Conservation (phyloP, 148 eudicot genomes). For the Cornus florida region DNA sequence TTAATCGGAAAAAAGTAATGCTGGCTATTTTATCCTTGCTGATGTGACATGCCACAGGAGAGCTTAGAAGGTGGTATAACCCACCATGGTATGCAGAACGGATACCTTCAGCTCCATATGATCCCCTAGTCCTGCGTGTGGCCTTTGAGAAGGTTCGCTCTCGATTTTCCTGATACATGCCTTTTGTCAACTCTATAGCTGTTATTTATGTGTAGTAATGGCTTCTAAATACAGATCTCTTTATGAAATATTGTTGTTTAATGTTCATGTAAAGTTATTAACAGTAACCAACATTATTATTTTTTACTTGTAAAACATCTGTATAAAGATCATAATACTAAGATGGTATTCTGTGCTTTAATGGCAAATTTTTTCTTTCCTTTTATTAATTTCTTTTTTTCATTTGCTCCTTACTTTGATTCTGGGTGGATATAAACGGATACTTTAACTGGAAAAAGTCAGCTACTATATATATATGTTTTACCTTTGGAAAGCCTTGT, state of each 20-base stretch:
- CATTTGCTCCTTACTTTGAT: not conserved
- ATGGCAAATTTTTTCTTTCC: not conserved
- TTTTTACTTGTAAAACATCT: no score
- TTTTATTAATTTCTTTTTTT: no score
- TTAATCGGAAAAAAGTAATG: no score
- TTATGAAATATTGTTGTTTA: not conserved
- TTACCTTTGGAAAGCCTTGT: not conserved
- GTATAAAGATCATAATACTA: no score
- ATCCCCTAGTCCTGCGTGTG: constrained; percentile 61
- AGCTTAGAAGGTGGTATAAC: constrained; percentile 83
- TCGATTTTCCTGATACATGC: not conserved
- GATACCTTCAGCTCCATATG: constrained; percentile 71
- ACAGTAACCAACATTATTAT: not conserved
- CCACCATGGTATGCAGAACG: constrained; percentile 75
- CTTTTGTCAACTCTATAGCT: not conserved
- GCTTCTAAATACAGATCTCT: not conserved
- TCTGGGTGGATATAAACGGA: not conserved
- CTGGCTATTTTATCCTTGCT: constrained; percentile 1
- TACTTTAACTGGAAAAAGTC: not conserved
- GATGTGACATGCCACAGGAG: constrained; percentile 47
- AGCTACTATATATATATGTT: no score
- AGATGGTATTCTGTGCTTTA: not conserved
- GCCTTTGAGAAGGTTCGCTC: constrained; percentile 82
- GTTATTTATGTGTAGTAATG: not conserved
- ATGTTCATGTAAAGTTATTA: not conserved